Evolutionary conservation across 345 rosid genomes (phyloP).

Genomic region (Citrus sp.): DNA sequence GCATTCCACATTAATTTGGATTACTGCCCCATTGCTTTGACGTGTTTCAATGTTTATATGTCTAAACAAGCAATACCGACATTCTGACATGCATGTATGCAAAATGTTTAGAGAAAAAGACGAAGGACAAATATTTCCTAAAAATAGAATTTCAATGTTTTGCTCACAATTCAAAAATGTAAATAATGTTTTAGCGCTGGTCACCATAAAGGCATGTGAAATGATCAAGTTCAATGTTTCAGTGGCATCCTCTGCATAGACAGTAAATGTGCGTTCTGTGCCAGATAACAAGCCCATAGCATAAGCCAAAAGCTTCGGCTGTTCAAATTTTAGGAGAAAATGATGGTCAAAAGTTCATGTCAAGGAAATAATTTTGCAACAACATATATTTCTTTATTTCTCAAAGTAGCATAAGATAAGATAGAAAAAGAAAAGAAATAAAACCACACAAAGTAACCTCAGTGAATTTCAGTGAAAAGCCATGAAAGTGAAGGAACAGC

Average conservation of each 20-base stretch:
- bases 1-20: neutral
- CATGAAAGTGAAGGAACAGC: slow-evolving; percentile 2
- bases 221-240: neutral
- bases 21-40: neutral
- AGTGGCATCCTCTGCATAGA: neutral
- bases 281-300: neutral
- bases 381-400: neutral
- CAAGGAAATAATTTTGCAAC: neutral
- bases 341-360: neutral
- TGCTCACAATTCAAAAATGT: neutral
- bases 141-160: neutral
- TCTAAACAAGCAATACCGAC: neutral
- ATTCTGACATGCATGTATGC: neutral
- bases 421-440: neutral
- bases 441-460: neutral
- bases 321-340: neutral
- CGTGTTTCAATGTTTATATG: neutral
- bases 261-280: neutral
- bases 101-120: neutral
- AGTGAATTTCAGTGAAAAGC: neutral
- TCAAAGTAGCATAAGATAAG: neutral
- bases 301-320: neutral
- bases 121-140: neutral
- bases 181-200: neutral
- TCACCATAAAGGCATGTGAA: neutral